Base-by-base conservation (phyloP, 192 early-diverging fungal species). In the Entomortierella beljakovae region DNA sequence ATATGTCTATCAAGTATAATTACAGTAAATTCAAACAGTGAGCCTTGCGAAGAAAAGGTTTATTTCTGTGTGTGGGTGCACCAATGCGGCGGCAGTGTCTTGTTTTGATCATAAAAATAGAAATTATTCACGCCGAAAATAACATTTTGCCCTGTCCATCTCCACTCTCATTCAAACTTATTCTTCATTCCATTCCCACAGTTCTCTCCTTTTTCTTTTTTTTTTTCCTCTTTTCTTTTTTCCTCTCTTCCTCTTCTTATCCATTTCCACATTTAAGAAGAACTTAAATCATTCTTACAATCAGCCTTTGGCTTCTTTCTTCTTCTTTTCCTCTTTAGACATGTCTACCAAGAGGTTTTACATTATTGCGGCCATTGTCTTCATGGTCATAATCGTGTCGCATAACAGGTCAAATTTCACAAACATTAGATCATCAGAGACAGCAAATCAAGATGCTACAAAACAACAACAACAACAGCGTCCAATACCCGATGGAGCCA, bases 341-440 rank as follows among this genome's bases (percentile, higher is more conserved):
- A 71, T 73, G 80, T 50, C 70, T 22, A 15, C 43, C 28, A 42
- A 52, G 49, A 82, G 56, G 50, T 52, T 54, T n/a, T 69, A 70
- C 50, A 46, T 28, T 46, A 22, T 70, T 25, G 57, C 46, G n/a
- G 75, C 63, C 32, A n/a, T 79, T 48, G 58, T 70, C 48, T 58
- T 79, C 75, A 51, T 70, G 59, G 35, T 59, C 37, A 16, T 79
- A 20, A 10, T 79, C 59, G 34, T 71, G 11, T 64, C 68, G 11
- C 56, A 61, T 25, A 53, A 57, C 46, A 54, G 28, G 6, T 55
- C 25, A 16, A 46, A 20, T 15, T 10, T 46, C 43, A 46, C 65
- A 53, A 29, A 59, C 28, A 51, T 57, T 18, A 34, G n/a, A 62
- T 31, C 20, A 20, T 42, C 35, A 38, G 43, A 62, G 53, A 15